Percentiles rank a stretch among this genome's conserved stretches.
Conservation (phyloP, 768 basidiomycete species). For the Trametes maxima region DNA sequence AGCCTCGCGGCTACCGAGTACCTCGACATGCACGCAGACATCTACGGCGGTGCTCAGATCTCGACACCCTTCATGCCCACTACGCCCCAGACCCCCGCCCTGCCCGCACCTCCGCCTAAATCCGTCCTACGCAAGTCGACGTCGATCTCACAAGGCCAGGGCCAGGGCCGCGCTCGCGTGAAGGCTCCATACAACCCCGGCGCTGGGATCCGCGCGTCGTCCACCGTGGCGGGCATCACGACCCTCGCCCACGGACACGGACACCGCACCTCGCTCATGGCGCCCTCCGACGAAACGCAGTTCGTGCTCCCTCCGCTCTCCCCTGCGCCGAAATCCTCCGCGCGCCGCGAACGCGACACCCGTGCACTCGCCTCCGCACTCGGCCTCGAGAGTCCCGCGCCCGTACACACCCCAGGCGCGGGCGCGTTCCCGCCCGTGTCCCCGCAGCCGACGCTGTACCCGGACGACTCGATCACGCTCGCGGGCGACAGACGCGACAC, state of each 20-base stretch:
- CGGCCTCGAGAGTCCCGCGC: constrained; percentile 34
- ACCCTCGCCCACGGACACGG: constrained; percentile 26
- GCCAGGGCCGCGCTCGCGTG: constrained; percentile 57
- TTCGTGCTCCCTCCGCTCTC: constrained; percentile 36
- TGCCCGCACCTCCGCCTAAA: constrained; percentile 20
- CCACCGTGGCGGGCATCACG: constrained; percentile 33
- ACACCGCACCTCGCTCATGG: constrained; percentile 27
- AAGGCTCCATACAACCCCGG: constrained; percentile 64
- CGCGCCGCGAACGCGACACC: constrained; percentile 44
- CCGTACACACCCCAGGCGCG: constrained; percentile 14
- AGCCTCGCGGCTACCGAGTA: constrained; percentile 28
- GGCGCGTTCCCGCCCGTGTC: constrained; percentile 39
- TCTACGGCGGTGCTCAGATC: constrained; percentile 59
- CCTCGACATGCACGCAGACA: constrained; percentile 27
- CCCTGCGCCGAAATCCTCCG: constrained; percentile 43
- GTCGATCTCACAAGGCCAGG: constrained; percentile 12
- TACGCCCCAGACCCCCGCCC: constrained; percentile 25
- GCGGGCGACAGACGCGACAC: constrained; percentile 39
- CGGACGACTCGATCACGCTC: constrained; percentile 72
- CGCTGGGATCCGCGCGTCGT: constrained; percentile 56
- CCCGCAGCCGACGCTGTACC: constrained; percentile 66
- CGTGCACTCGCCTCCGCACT: constrained; percentile 43
- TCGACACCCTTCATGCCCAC: constrained; percentile 40
- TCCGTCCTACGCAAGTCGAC: constrained; percentile 29
- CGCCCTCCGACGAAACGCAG: constrained; percentile 40